Conservation (phyloP, 1,284 basidiomycete genomes). For the Schizophyllum amplum region DNA sequence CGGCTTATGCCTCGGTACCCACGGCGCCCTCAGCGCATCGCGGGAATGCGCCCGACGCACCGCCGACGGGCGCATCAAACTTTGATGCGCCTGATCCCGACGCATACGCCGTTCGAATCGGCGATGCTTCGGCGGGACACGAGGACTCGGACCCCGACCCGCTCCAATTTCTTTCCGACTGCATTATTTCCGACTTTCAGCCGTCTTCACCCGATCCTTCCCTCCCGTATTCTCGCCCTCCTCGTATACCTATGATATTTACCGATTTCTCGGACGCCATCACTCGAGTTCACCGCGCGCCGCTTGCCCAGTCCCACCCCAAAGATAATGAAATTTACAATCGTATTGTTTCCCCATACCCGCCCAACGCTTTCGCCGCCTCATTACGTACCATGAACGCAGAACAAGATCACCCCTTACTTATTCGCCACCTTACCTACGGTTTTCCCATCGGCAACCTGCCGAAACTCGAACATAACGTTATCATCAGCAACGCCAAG, state of each 20-base stretch:
- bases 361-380: constrained; percentile 2
- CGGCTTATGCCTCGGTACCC: too few species aligned
- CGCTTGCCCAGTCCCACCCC: not conserved
- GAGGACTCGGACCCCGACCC: too few species aligned
- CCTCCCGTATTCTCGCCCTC: not conserved
- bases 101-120: too few species aligned
- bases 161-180: too few species aligned
- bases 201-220: not conserved
- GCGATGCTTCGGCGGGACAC: too few species aligned
- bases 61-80: too few species aligned
- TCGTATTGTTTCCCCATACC: constrained; percentile 9
- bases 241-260: not conserved
- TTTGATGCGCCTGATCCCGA: too few species aligned
- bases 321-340: not conserved
- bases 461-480: constrained; percentile 2
- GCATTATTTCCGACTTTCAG: too few species aligned
- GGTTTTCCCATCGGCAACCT: constrained; percentile 12
- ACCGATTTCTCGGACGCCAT: constrained; percentile 1
- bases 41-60: too few species aligned
- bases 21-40: too few species aligned
- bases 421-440: constrained; percentile 5
- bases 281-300: not conserved
- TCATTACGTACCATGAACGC: constrained; percentile 1
- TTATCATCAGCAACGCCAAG: constrained; percentile 7
- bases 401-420: not conserved